Evolutionary conservation across 768 basidiomycete species (phyloP).

Genomic region (Lentinus tigrinus): DNA sequence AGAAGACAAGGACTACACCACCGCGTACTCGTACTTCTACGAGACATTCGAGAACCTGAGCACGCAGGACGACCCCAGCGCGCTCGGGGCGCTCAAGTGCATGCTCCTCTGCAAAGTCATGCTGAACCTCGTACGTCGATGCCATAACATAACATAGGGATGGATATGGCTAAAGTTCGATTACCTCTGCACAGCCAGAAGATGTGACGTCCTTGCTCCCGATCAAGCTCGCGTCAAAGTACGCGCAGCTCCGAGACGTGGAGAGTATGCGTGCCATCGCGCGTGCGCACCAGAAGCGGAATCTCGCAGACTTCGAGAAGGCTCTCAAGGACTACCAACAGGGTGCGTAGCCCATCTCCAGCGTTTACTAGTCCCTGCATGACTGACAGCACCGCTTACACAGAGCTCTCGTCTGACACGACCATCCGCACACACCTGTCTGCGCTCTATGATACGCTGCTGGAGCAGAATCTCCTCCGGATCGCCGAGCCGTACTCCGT

Average conservation of each 20-base stretch:
- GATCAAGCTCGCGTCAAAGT: constrained; percentile 86
- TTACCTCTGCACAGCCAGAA: constrained; percentile 63
- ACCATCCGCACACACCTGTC: constrained; percentile 95
- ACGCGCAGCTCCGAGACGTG: constrained; percentile 83
- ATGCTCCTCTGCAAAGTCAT: constrained; percentile 99
- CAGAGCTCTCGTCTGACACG: constrained; percentile 94
- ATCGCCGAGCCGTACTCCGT: constrained; percentile 96
- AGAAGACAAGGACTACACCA: constrained; percentile 97
- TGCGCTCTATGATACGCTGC: constrained; percentile 90
- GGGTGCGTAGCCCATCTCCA: constrained; percentile 40
- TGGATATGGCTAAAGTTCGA: no score
- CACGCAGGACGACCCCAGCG: constrained; percentile 62
- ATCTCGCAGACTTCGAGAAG: constrained; percentile 86
- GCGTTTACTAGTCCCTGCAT: background rate
- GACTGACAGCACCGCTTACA: background rate
- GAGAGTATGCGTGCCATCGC: constrained; percentile 97
- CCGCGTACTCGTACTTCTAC: constrained; percentile 96
- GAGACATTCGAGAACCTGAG: constrained; percentile 93
- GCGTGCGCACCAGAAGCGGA: constrained; percentile 88
- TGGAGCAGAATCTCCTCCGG: constrained; percentile 92
- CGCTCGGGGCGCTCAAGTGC: constrained; percentile 89
- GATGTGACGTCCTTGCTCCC: constrained; percentile 86
- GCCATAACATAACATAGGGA: no score
- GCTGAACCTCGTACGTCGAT: constrained; percentile 77
- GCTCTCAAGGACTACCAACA: constrained; percentile 84